phyloP scores from a whole-genome alignment of 129 eudicot genomes.

The Ambrosia artemisiifolia region DNA sequence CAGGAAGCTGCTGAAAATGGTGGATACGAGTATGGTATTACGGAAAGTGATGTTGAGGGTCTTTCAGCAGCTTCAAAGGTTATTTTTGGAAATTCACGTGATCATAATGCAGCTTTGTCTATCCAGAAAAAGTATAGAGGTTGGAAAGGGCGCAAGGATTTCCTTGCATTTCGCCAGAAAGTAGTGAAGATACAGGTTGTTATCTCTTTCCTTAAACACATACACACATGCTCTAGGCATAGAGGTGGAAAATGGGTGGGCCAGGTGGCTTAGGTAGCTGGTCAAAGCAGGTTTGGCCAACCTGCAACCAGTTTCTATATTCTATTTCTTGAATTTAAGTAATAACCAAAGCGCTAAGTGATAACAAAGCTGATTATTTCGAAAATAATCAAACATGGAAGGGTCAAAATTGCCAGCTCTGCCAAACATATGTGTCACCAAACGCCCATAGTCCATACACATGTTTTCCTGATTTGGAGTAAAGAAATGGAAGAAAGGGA shows the following conservation, averaged over 20 bases:
- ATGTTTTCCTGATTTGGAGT: not conserved
- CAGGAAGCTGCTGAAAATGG: constrained; percentile 36
- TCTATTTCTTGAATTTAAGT: not conserved
- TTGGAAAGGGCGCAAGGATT: constrained; percentile 78
- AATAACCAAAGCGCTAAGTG: too few species aligned
- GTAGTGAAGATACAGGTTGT: constrained; percentile 93
- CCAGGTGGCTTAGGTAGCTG: not conserved
- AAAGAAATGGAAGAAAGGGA: not conserved
- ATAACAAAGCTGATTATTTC: too few species aligned
- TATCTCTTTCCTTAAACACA: constrained; percentile 1
- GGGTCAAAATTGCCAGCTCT: too few species aligned
- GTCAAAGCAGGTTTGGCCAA: not conserved
- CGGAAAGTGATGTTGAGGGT: constrained; percentile 46
- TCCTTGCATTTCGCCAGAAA: constrained; percentile 74
- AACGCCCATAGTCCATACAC: not conserved
- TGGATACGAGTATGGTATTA: constrained; percentile 44
- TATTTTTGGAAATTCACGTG: constrained; percentile 51
- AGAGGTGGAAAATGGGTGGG: not conserved
- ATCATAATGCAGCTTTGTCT: constrained; percentile 59
- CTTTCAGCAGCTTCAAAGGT: constrained; percentile 75
- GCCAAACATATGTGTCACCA: not conserved
- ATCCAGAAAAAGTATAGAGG: constrained; percentile 91
- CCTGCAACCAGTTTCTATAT: not conserved
- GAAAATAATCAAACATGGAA: too few species aligned
- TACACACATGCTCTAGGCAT: not conserved